Percentiles rank a stretch among this genome's conserved stretches.
Evolutionary conservation across 768 basidiomycete species (phyloP).

Genomic region (Suillus sp.): DNA sequence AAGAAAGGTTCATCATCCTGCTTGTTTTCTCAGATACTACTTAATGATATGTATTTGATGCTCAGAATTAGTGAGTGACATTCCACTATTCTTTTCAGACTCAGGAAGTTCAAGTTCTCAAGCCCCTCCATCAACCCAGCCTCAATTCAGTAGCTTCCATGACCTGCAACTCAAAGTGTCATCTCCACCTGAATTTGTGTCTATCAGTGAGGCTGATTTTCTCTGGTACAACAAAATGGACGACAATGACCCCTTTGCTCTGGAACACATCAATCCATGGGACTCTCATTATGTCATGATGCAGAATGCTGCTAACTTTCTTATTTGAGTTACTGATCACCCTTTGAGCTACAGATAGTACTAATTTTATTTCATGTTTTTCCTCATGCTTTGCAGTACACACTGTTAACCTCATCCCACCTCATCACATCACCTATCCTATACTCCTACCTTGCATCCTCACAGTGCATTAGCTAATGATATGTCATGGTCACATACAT

Average conservation of each 20-base stretch:
- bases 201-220: neutral
- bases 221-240: neutral
- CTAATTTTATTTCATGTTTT: neutral
- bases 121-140: neutral
- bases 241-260: neutral
- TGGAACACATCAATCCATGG: neutral
- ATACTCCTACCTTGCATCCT: neutral
- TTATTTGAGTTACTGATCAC: neutral
- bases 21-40: no score
- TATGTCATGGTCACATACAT: neutral
- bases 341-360: neutral
- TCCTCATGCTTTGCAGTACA: neutral
- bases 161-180: neutral
- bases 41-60: neutral
- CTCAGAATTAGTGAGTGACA: neutral
- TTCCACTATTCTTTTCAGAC: neutral
- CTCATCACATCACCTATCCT: neutral
- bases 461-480: neutral
- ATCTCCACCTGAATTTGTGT: neutral
- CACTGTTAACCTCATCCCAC: neutral
- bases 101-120: neutral
- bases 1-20: no score
- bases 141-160: neutral
- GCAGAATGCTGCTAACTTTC: neutral
- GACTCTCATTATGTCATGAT: neutral